Conservation (phyloP, 1,284 basidiomycete species). For the Cronartium quercuum region DNA sequence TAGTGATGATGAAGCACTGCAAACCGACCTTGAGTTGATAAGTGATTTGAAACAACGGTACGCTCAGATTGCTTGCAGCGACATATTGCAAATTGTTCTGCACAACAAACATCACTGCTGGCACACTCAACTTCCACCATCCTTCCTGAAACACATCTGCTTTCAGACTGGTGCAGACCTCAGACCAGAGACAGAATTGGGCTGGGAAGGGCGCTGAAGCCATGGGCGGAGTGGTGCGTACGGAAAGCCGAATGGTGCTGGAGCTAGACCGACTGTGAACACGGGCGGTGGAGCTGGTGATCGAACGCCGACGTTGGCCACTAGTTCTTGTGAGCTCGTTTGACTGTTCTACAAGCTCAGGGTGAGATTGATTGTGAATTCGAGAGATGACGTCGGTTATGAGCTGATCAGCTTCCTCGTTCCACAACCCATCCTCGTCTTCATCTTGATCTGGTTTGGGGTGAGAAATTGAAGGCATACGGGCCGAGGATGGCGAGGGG, state of each 20-base stretch:
- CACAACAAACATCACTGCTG: conserved; percentile 48
- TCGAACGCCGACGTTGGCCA: conserved; percentile 11
- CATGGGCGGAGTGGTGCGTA: no score
- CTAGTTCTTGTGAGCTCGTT: not conserved
- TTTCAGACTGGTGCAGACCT: not conserved
- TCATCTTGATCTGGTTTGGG: not conserved
- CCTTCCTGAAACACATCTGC: conserved; percentile 40
- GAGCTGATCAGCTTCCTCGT: conserved; percentile 15
- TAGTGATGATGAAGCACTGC: not conserved
- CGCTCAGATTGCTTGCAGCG: conserved; percentile 49
- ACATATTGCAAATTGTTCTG: conserved; percentile 50
- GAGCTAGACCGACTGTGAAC: no score
- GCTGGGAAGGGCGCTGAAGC: conserved; percentile 4
- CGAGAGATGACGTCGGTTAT: conserved; percentile 9
- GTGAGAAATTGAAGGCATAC: conserved; percentile 4
- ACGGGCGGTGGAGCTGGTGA: no score
- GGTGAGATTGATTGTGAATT: conserved; percentile 10
- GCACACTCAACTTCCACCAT: conserved; percentile 45
- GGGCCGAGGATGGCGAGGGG: conserved; percentile 4
- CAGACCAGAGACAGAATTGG: not conserved
- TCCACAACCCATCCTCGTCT: not conserved
- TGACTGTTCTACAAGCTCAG: not conserved
- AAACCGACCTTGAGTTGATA: conserved; percentile 49
- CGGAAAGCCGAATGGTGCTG: no score
- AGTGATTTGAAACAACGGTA: conserved; percentile 50